phyloP scores from a whole-genome alignment of 2,329 filamentous ascomycete species.

The Cladosporium sp. region DNA sequence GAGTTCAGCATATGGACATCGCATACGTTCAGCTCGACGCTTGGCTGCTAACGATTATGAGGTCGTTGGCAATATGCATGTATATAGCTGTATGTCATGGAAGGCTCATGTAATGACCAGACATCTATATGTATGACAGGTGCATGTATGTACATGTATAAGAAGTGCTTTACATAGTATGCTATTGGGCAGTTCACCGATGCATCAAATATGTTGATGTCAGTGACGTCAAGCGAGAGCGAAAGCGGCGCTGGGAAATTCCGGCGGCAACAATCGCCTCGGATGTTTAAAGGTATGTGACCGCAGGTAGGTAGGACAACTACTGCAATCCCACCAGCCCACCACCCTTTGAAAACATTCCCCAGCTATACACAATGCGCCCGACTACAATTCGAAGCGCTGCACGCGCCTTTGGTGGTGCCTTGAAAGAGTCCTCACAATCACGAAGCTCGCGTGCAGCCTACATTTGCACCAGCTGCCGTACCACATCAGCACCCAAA shows the following conservation, averaged over 20 bases:
- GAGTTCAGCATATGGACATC: too few species aligned
- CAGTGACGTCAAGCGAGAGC: neutral
- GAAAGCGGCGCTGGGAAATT: neutral
- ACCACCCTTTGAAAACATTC: neutral
- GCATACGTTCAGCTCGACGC: too few species aligned
- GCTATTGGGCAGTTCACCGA: too few species aligned
- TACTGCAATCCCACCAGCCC: neutral
- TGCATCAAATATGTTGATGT: too few species aligned
- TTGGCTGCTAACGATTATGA: too few species aligned
- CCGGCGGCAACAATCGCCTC: neutral
- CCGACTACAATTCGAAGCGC: neutral
- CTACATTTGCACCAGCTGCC: slow-evolving; percentile 21
- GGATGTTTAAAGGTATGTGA: too few species aligned
- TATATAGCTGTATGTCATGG: too few species aligned
- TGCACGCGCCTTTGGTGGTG: neutral
- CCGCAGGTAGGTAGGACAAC: neutral
- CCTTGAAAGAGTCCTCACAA: neutral
- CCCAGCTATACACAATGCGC: neutral
- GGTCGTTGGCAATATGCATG: too few species aligned
- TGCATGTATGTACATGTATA: too few species aligned
- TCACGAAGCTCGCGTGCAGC: slow-evolving; percentile 9
- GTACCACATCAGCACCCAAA: slow-evolving; percentile 1
- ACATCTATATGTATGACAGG: too few species aligned
- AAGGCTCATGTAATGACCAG: too few species aligned
- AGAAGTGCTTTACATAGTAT: too few species aligned